Base-by-base conservation (phyloP, 1,139 yeast species). In the Casaregolazyma lundiana region DNA sequence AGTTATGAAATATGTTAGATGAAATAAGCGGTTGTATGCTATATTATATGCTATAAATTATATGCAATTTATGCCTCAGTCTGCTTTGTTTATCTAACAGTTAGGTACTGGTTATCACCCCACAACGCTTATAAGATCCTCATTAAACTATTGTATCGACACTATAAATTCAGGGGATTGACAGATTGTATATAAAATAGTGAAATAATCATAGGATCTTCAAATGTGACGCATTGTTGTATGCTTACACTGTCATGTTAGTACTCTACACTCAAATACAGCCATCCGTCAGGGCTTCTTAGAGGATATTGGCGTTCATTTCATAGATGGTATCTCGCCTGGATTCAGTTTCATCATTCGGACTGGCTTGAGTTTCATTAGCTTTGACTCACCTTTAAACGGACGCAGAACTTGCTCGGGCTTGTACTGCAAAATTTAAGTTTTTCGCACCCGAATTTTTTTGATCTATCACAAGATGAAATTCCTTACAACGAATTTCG, bases 401-500 rank as follows among this genome's bases (percentile, higher is more conserved):
- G 4, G 18, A 15, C 17, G 36, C 21, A 21, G 34, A 29, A 37
- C 43, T 24, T 47, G 36, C 15, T 18, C 4, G 5, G 15, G 16
- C n/a, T 37, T 18, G 37, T 38, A 37, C 29, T 26, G 36, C 11
- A 36, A 35, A 38, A 35, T 20, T 36, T 22, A 20, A 20, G 34
- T 24, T 17, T 22, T 24, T 6, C 18, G 19, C 6, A 37, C 20
- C 5, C 11, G 41, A 18, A 21, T 13, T 40, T 43, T 37, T 41
- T 26, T 42, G 38, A 13, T 37, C 18, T 6, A 22, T 16, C 19
- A 22, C 17, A 30, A 21, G 29, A 90, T 92, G 98, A 92, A 92
- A 71, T 82, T 92, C 60, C 72, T 92, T 38, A 90, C 98, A 26
- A 87, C 97, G 37, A 92, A 94, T 66, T 94, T 92, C 66, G 95